Conservation (phyloP, 2,329 filamentous ascomycete species). For the Myriosclerotinia curreyana region DNA sequence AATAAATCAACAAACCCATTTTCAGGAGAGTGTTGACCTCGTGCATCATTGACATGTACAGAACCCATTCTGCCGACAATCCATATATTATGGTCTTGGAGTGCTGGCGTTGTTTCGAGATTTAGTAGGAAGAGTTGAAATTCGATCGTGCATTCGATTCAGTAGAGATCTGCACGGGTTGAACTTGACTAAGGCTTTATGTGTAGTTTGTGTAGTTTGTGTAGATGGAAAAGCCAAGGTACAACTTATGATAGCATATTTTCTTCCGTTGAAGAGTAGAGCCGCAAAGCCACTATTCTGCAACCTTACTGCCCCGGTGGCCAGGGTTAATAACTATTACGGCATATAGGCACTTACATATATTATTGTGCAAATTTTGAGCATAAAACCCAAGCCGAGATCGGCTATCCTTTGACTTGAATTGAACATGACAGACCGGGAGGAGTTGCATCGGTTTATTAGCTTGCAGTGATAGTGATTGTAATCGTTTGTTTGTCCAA, state of each 20-base stretch:
- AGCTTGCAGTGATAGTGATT: not conserved
- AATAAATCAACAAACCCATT: constrained; percentile 15
- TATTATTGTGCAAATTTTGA: constrained; percentile 1
- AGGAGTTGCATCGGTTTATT: not conserved
- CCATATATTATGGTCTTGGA: not conserved
- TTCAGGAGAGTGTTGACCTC: constrained; percentile 13
- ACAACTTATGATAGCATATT: not conserved
- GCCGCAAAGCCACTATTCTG: constrained; percentile 1
- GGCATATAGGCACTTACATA: not conserved
- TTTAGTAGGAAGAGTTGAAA: not conserved
- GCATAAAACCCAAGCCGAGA: constrained; percentile 11
- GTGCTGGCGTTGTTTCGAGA: constrained; percentile 5
- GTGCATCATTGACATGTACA: constrained; percentile 21
- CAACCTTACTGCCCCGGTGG: not conserved
- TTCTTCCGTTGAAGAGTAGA: constrained; percentile 1
- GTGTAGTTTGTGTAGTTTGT: too few species aligned
- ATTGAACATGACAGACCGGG: not conserved
- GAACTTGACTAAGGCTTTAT: not conserved
- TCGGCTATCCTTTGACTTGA: not conserved
- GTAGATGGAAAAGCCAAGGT: not conserved
- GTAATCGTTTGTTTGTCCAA: not conserved
- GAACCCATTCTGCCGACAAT: constrained; percentile 23
- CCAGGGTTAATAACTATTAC: constrained; percentile 7
- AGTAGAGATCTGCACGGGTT: not conserved
- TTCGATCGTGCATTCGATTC: not conserved